Percentiles rank a stretch among this genome's conserved stretches.
phyloP scores from a whole-genome alignment of 371 early-diverging fungal genomes.

The Actinomortierella wolfii region DNA sequence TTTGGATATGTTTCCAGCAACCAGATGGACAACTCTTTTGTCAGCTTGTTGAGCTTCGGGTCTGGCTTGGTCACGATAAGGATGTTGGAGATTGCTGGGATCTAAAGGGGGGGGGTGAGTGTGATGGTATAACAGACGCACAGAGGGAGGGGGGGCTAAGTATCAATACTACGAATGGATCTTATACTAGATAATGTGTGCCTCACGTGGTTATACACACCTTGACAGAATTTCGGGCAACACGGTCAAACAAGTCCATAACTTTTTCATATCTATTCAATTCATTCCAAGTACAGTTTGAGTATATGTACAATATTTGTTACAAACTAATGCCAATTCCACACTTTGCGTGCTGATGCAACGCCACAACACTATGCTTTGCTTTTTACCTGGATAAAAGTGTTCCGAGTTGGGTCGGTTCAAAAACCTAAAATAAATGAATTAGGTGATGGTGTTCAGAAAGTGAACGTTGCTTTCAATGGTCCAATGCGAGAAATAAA shows the following conservation, averaged over 20 bases:
- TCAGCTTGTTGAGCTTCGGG: slow-evolving; percentile 69
- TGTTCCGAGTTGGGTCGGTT: slow-evolving; percentile 20
- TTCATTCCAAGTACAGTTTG: not conserved
- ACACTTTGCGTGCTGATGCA: too few species aligned
- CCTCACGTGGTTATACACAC: not conserved
- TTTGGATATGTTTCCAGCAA: slow-evolving; percentile 54
- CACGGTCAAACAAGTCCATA: slow-evolving; percentile 31
- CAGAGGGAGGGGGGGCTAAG: not conserved
- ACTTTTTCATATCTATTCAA: slow-evolving; percentile 32
- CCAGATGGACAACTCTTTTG: slow-evolving; percentile 83
- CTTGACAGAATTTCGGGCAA: slow-evolving; percentile 33
- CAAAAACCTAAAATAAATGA: slow-evolving; percentile 13
- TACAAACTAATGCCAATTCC: too few species aligned
- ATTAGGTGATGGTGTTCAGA: not conserved
- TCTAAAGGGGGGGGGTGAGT: slow-evolving; percentile 6
- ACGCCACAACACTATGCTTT: too few species aligned
- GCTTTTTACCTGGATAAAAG: slow-evolving; percentile 27
- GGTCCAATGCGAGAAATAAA: not conserved
- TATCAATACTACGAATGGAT: not conserved
- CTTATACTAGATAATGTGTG: not conserved
- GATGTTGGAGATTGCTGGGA: slow-evolving; percentile 37
- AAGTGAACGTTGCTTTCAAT: not conserved
- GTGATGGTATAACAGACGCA: not conserved
- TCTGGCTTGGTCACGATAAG: slow-evolving; percentile 94
- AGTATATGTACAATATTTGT: too few species aligned